These are phyloP conservation scores for Thielaviopsis cerberus DNA, from an alignment of 2,329 filamentous ascomycete species.

Conservation along the genomic window DNA sequence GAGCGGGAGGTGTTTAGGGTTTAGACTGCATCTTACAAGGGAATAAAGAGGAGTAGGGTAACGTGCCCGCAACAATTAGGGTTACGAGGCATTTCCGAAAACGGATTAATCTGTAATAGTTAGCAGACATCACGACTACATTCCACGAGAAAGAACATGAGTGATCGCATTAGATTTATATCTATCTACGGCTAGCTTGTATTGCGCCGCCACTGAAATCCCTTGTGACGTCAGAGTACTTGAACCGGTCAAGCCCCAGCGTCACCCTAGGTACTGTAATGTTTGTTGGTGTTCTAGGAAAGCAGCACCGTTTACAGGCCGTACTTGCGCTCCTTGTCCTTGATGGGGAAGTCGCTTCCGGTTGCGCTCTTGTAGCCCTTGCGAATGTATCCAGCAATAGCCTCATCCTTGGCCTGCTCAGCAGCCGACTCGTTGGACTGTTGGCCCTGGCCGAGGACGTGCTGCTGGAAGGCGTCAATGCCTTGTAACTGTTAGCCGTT, in stretches of 20 bases:
- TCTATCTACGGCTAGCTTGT: background rate
- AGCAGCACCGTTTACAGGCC: slow-evolving; percentile 13
- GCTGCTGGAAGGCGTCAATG: slow-evolving; percentile 61
- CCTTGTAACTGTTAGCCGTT: slow-evolving; percentile 25
- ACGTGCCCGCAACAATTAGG: background rate
- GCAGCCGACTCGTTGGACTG: slow-evolving; percentile 55
- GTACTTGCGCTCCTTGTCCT: slow-evolving; percentile 41
- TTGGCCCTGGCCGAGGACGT: slow-evolving; percentile 48
- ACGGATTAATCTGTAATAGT: too few relatives aligned
- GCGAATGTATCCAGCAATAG: slow-evolving; percentile 56
- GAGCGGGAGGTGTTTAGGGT: background rate
- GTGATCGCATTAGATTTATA: background rate
- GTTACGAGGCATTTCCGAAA: background rate
- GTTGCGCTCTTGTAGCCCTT: slow-evolving; percentile 49
- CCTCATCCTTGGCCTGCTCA: slow-evolving; percentile 71
- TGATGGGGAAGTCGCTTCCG: slow-evolving; percentile 49
- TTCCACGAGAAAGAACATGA: too few relatives aligned
- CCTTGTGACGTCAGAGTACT: background rate
- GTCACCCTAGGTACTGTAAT: background rate
- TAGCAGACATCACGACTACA: too few relatives aligned
- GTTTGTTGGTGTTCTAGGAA: background rate
- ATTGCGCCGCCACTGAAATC: background rate
- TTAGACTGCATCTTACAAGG: background rate
- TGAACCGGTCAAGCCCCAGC: background rate
- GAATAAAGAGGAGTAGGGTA: too few relatives aligned